A percentile compares a stretch with the other conserved stretches of the same genome.
phyloP scores from a whole-genome alignment of 371 early-diverging fungal species.

The Mortierella sp. region DNA sequence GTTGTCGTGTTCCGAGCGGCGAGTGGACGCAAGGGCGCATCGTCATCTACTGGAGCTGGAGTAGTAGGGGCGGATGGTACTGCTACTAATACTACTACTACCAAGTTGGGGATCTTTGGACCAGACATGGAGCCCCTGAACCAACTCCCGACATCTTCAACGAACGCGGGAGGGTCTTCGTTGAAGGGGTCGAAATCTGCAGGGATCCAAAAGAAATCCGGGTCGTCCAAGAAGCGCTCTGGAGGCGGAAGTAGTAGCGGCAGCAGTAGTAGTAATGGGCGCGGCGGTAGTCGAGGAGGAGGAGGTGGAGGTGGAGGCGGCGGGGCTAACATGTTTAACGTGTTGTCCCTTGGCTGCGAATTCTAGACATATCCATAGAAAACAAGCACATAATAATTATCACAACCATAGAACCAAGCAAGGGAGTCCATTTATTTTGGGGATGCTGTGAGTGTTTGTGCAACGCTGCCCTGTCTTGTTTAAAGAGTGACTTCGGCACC shows the following conservation, averaged over 20 bases:
- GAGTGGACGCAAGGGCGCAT: conserved; percentile 4
- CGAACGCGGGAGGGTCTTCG: neutral
- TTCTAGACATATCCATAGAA: conserved; percentile 22
- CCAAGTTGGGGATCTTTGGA: conserved; percentile 46
- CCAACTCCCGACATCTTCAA: conserved; percentile 13
- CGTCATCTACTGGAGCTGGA: too few species aligned
- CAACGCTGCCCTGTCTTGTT: neutral
- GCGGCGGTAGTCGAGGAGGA: conserved; percentile 21
- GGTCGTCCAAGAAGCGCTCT: conserved; percentile 44
- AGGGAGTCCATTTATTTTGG: neutral
- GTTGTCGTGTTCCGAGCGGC: conserved; percentile 45
- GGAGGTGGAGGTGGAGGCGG: conserved; percentile 23
- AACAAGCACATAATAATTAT: neutral
- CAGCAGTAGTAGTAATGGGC: conserved; percentile 11
- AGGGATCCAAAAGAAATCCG: conserved; percentile 45
- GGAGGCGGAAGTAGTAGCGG: neutral
- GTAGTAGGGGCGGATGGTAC: neutral
- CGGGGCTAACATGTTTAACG: conserved; percentile 55
- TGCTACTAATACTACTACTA: neutral
- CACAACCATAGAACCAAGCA: neutral
- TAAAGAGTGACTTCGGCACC: conserved; percentile 38
- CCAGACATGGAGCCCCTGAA: conserved; percentile 50
- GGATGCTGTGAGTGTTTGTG: neutral
- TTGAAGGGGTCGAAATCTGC: conserved; percentile 39
- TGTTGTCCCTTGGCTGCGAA: conserved; percentile 51